A percentile compares a stretch with the other conserved stretches of the same genome.
Evolutionary conservation across 768 basidiomycete genomes (phyloP).

Genomic region (Termitomyces sp.): DNA sequence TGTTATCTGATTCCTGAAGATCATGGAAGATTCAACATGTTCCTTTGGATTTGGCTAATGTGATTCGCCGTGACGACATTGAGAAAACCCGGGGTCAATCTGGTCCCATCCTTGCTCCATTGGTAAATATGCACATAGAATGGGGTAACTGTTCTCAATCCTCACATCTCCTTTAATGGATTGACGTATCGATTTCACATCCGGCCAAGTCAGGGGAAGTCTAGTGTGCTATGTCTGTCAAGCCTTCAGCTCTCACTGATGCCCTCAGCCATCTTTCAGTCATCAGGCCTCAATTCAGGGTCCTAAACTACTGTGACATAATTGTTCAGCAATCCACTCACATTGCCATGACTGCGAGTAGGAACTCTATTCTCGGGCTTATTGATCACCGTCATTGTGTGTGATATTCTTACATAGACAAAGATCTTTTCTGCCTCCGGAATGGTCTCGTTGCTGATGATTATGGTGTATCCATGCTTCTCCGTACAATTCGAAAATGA

Average conservation of each 20-base stretch:
- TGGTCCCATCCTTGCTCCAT: background rate
- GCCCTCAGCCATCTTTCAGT: conserved; percentile 82
- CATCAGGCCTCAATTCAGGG: conserved; percentile 86
- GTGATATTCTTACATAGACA: no score
- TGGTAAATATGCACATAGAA: background rate
- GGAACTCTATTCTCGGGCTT: background rate
- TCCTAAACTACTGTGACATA: conserved; percentile 89
- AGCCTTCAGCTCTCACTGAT: conserved; percentile 2
- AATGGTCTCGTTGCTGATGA: no score
- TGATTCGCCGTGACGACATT: background rate
- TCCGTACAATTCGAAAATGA: background rate
- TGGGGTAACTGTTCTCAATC: background rate
- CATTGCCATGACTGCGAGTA: conserved; percentile 88
- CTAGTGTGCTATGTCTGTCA: no score
- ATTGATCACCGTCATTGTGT: no score
- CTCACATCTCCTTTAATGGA: background rate
- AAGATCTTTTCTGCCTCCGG: background rate
- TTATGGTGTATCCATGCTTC: background rate
- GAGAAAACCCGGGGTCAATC: no score
- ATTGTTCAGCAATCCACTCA: conserved; percentile 87
- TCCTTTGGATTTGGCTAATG: no score
- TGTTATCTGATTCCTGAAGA: background rate
- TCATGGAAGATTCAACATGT: background rate
- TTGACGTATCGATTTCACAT: background rate
- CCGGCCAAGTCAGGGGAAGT: conserved; percentile 28